A percentile compares a stretch with the other conserved stretches of the same genome.
Conservation (phyloP, 192 early-diverging fungal species). For the Coemansia sp. region DNA sequence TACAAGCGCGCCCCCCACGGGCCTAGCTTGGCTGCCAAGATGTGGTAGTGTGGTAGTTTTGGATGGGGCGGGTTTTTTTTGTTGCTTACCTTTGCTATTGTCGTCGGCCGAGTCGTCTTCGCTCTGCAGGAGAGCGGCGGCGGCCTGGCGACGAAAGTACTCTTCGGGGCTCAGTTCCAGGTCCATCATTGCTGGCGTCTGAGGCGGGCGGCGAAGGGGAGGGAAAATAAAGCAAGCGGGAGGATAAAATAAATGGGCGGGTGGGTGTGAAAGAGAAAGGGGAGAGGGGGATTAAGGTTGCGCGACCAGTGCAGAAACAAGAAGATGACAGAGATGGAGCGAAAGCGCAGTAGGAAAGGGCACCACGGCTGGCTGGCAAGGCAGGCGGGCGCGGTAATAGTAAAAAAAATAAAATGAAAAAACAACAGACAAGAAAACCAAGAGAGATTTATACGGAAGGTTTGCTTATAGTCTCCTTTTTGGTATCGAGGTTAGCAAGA, state of each 20-base stretch:
- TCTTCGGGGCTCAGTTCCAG: constrained; percentile 46
- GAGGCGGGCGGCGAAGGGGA: neutral
- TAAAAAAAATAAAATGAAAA: constrained; percentile 15
- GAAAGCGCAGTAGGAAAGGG: too few relatives aligned
- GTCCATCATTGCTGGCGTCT: constrained; percentile 14
- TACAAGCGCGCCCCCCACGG: too few relatives aligned
- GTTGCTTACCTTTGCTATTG: constrained; percentile 21
- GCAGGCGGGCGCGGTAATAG: constrained; percentile 10
- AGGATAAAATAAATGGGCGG: neutral
- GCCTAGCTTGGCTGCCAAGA: too few relatives aligned
- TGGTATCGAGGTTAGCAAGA: too few relatives aligned
- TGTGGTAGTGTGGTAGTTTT: too few relatives aligned
- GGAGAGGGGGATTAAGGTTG: neutral
- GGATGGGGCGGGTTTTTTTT: neutral
- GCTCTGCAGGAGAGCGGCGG: constrained; percentile 30
- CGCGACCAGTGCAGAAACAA: too few relatives aligned
- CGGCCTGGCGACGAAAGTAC: constrained; percentile 46
- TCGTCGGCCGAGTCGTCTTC: constrained; percentile 25
- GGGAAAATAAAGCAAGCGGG: neutral
- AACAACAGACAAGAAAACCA: constrained; percentile 14
- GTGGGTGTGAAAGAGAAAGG: neutral
- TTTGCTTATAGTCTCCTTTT: too few relatives aligned
- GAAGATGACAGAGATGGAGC: too few relatives aligned
- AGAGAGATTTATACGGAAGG: neutral
- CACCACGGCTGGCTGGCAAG: too few relatives aligned